These are phyloP conservation scores for Aphanomyces euteiches DNA, from an alignment of 352 stramenopile genomes.

Conservation along the genomic window DNA sequence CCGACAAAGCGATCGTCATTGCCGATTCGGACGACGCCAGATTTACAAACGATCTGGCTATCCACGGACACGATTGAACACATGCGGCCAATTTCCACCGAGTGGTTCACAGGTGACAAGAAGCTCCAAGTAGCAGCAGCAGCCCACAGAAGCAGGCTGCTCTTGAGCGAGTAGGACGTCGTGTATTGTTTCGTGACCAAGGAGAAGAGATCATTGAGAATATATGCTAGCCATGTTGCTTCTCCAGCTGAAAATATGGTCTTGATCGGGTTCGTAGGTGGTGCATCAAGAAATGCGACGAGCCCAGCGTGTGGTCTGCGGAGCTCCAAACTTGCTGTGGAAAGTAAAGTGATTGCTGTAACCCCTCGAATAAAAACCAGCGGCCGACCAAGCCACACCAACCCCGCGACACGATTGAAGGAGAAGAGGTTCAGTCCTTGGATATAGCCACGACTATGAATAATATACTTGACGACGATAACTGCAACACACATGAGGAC, in stretches of 20 bases:
- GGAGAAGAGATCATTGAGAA: conserved; percentile 19
- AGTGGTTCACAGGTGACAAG: neutral
- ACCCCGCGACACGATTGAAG: conserved; percentile 7
- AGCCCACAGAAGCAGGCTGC: conserved; percentile 7
- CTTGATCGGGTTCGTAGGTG: conserved; percentile 2
- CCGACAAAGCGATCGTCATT: neutral
- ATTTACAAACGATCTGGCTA: conserved; percentile 14
- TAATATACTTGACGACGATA: neutral
- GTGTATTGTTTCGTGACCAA: conserved; percentile 19
- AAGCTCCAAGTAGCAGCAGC: conserved; percentile 12
- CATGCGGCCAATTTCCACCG: neutral
- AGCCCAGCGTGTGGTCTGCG: neutral
- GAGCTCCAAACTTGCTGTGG: conserved; percentile 1
- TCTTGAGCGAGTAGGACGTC: conserved; percentile 18
- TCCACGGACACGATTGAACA: conserved; percentile 12
- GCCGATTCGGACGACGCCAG: conserved; percentile 11
- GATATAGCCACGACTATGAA: neutral
- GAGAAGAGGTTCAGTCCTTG: conserved; percentile 11
- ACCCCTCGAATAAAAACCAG: conserved; percentile 5
- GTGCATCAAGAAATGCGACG: neutral
- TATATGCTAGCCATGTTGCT: conserved; percentile 14
- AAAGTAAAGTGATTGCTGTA: conserved; percentile 3
- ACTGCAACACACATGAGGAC: conserved; percentile 1
- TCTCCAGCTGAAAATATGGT: conserved; percentile 3
- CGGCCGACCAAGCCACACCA: conserved; percentile 19